These are phyloP conservation scores for Calocera viscosa DNA, from an alignment of 768 basidiomycete species.

Conservation along the genomic window DNA sequence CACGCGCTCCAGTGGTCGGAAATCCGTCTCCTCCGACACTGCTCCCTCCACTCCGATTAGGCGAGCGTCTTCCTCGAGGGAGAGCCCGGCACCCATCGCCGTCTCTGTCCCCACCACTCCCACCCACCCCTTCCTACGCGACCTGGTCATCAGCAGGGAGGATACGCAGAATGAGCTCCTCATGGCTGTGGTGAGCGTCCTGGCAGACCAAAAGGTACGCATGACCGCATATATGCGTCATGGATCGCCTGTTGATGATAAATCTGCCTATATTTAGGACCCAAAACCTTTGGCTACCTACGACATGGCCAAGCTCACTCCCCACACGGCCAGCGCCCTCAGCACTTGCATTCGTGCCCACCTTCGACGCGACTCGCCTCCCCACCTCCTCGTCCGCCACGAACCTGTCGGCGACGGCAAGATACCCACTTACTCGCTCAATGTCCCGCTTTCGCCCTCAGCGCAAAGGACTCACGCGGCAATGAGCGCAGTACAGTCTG, in stretches of 20 bases:
- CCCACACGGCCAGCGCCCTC: not conserved
- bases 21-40: not conserved
- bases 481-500: not conserved
- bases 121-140: not conserved
- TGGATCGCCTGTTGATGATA: not conserved
- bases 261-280: not conserved
- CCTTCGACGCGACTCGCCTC: not conserved
- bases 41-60: not conserved
- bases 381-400: not conserved
- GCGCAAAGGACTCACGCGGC: not conserved
- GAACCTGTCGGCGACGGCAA: not conserved
- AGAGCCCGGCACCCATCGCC: not conserved
- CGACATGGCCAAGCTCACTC: not conserved
- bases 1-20: not conserved
- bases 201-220: not conserved
- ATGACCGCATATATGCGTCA: slow-evolving; percentile 3
- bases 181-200: not conserved
- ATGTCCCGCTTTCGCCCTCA: not conserved
- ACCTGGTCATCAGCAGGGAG: not conserved
- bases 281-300: not conserved
- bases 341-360: not conserved
- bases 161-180: not conserved
- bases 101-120: not conserved
- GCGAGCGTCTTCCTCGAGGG: not conserved
- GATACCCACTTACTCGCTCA: not conserved